These are phyloP conservation scores for Ophiostoma perfectum DNA, from an alignment of 2,329 filamentous ascomycete species.

Conservation along the genomic window DNA sequence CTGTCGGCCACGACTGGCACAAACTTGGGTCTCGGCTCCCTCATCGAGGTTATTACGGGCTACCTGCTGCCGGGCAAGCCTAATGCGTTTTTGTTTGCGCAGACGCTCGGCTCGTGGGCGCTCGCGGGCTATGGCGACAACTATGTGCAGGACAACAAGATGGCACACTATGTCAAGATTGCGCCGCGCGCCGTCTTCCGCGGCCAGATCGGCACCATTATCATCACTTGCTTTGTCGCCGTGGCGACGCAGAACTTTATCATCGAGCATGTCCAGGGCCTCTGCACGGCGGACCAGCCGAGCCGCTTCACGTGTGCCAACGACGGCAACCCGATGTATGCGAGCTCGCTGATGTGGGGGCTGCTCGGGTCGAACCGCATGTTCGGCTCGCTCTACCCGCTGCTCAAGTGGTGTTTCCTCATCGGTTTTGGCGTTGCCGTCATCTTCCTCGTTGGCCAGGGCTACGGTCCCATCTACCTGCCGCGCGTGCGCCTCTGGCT, in stretches of 20 bases:
- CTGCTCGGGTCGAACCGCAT: slow-evolving; percentile 65
- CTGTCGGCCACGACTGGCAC: slow-evolving; percentile 41
- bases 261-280: slow-evolving; percentile 53
- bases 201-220: slow-evolving; percentile 55
- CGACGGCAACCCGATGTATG: slow-evolving; percentile 55
- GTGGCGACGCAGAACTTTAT: slow-evolving; percentile 63
- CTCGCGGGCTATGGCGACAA: slow-evolving; percentile 42
- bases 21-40: slow-evolving; percentile 38
- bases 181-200: slow-evolving; percentile 59
- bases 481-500: slow-evolving; percentile 34
- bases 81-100: slow-evolving; percentile 38
- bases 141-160: slow-evolving; percentile 61
- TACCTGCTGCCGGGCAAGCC: slow-evolving; percentile 32
- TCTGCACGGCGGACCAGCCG: slow-evolving; percentile 52
- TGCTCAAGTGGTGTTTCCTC: slow-evolving; percentile 66
- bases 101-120: slow-evolving; percentile 39
- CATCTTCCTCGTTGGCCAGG: slow-evolving; percentile 35
- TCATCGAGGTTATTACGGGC: slow-evolving; percentile 42
- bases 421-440: slow-evolving; percentile 47
- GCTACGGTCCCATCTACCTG: slow-evolving; percentile 35
- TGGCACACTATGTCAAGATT: slow-evolving; percentile 69
- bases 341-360: slow-evolving; percentile 66
- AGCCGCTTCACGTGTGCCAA: slow-evolving; percentile 53
- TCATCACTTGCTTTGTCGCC: slow-evolving; percentile 58
- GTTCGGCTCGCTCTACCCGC: slow-evolving; percentile 61